phyloP scores from a whole-genome alignment of 75 land plant species.

The Sequoiadendron giganteum region DNA sequence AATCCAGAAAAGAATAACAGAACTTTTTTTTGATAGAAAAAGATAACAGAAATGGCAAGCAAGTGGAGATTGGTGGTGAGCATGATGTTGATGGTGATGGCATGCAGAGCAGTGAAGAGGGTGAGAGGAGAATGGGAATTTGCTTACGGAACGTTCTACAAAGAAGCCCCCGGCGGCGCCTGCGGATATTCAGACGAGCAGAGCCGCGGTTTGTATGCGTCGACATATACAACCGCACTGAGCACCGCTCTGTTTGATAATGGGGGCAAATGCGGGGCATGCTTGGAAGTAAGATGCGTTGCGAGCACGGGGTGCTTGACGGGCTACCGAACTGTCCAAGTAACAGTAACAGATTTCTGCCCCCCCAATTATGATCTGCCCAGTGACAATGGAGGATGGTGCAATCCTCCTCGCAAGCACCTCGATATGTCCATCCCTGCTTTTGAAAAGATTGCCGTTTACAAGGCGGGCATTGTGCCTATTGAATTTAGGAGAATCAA shows the following conservation, averaged over 20 bases:
- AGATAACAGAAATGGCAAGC: too few species aligned
- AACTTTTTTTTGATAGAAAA: too few species aligned
- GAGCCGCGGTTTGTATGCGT: slow-evolving; percentile 24
- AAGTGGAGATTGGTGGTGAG: too few species aligned
- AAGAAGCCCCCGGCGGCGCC: slow-evolving; percentile 36
- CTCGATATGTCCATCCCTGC: slow-evolving; percentile 72
- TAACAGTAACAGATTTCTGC: slow-evolving; percentile 76
- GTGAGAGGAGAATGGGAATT: too few species aligned
- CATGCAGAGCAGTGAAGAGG: too few species aligned
- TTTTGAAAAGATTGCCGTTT: slow-evolving; percentile 15
- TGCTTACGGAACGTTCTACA: too few species aligned
- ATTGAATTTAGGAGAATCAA: slow-evolving; percentile 15
- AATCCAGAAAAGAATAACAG: too few species aligned
- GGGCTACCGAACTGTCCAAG: slow-evolving; percentile 21
- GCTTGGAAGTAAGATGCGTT: slow-evolving; percentile 50
- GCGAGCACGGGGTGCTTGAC: slow-evolving; percentile 58
- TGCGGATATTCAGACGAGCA: slow-evolving; percentile 63
- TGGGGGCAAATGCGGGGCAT: slow-evolving; percentile 65
- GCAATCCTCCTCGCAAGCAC: slow-evolving; percentile 56
- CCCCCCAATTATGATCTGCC: slow-evolving; percentile 17
- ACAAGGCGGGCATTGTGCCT: slow-evolving; percentile 17
- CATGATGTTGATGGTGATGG: too few species aligned
- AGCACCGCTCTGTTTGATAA: slow-evolving; percentile 52
- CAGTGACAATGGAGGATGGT: slow-evolving; percentile 69
- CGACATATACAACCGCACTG: slow-evolving; percentile 43